Evolutionary conservation across 805 yeast species (phyloP), one percentile per base, ranked within the genome.

Genomic region (Yarrowia alimentaria): DNA sequence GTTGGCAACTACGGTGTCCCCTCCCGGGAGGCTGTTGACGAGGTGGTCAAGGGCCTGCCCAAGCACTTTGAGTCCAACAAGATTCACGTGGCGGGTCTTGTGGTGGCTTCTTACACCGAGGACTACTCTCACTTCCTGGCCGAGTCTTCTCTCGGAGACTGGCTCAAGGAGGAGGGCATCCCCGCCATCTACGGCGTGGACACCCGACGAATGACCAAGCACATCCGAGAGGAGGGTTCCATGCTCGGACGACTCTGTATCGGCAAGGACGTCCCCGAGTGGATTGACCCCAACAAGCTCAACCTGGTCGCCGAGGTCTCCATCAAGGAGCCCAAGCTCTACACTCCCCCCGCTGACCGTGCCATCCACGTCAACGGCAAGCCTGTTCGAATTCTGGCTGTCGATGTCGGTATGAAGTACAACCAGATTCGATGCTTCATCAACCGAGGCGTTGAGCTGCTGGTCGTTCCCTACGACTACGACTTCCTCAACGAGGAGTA

Each of bases 1-100:
- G 88, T 93, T 62, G 99, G 99, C 58, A 93, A 93, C 70, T 93
- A 93, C 69, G 99, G 99, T 80, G 99, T 93, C 52, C 99, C 99
- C 56, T 95, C 88, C 68, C 82, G 91, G 61, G 73, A 79, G 56
- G 71, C 77, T 63, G 75, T 74, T 67, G 95, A 87, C 64, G 95
- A 85, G 52, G 72, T 82, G 57, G 79, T 83, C 50, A 80, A 83
- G 38, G 75, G 77, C 52, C 68, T 93, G 57, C 98, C 98, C 63
- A 83, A 83, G 66, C 86, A 90, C 73, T 93, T 93, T 64, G 99
- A 93, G 75, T 86, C 96, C 56, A 80, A 75, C 69, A 81, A 78
- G 62, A 91, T 93, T 66, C 99, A 93, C 67, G 81, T 93, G 67
- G 95, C 98, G 55, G 99, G 98, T 72, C 77, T 93, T 64, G 89